Percentiles rank a stretch among this genome's conserved stretches.
These are phyloP conservation scores for Larix sibirica DNA, from an alignment of 83 land plant genomes.

Conservation along the genomic window DNA sequence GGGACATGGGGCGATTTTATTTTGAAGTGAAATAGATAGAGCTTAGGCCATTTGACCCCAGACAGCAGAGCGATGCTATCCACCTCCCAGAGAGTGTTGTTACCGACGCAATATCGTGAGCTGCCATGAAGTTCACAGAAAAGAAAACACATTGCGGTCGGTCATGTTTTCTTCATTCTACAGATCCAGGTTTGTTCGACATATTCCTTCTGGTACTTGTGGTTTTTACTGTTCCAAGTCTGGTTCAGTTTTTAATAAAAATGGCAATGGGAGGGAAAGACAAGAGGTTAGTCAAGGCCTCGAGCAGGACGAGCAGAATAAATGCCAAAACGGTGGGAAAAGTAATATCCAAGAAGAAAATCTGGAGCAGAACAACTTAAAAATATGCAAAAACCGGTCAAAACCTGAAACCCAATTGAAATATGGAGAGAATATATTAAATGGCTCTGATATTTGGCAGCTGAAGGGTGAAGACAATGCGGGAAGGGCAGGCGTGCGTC, in stretches of 20 bases:
- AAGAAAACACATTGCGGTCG: neutral
- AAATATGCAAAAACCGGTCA: neutral
- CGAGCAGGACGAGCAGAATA: neutral
- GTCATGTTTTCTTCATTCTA: neutral
- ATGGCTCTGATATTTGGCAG: neutral
- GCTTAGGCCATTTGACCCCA: too few relatives aligned
- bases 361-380: too few relatives aligned
- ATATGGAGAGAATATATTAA: neutral
- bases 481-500: neutral
- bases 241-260: neutral
- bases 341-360: neutral
- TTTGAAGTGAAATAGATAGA: too few relatives aligned
- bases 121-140: neutral
- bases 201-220: neutral
- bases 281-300: neutral
- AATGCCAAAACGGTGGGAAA: neutral
- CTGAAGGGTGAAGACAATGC: too few relatives aligned
- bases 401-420: neutral
- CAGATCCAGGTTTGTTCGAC: conserved; percentile 10
- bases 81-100: too few relatives aligned
- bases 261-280: neutral
- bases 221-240: conserved; percentile 12
- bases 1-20: too few relatives aligned
- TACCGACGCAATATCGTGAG: too few relatives aligned
- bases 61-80: too few relatives aligned